Base-by-base conservation (phyloP, 352 stramenopile species). In the Globisporangium nodosum region DNA sequence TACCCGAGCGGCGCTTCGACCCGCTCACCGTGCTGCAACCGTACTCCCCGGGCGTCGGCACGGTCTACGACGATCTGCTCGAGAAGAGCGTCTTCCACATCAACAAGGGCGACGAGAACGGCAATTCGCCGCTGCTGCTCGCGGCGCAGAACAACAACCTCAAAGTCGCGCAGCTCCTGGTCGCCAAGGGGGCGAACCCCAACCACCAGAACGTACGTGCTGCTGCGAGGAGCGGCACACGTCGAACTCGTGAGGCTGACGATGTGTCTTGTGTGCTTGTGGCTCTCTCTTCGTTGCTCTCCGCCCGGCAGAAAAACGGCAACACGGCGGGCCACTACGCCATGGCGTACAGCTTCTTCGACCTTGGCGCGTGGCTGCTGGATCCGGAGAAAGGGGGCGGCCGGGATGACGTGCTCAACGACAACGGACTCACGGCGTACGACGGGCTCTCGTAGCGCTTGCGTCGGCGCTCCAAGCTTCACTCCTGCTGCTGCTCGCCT, bases 261-360 rank as follows among this genome's bases (percentile, higher is more conserved):
- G 12, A 12, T 18, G 11, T 43, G 11, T 43, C 37, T 43, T 40
- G 13, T 24, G 2, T 49, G 13, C n/a, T 7, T 24, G 18, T 49
- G 15, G 20, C 42, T 47, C 42, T 21, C 42, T 47, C 42, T 47
- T 9, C 6, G 3, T 27, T 30, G 18, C 42, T 49, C 45, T 49
- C 13, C 18, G 16, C 21, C 42, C 45, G 0, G 13, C 45, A 87
- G 77, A 86, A 79, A 70, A 70, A 81, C 47, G 93, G 92, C 31
- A 96, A 98, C 63, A 98, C 92, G 1, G 76, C 91, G 0, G 81
- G 96, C 42, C 92, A 98, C 65, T 98, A 96, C 69, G 93, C 93
- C 30, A 94, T 98, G 81, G 79, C 85, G 16, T 97, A 96, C 73
- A 92, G 74, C 70, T 92, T 92, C 69, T 92, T 92, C 62, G 93